These are phyloP conservation scores for Pelargonium cotyledonis DNA, from an alignment of 441 rosid species.

Conservation along the genomic window DNA sequence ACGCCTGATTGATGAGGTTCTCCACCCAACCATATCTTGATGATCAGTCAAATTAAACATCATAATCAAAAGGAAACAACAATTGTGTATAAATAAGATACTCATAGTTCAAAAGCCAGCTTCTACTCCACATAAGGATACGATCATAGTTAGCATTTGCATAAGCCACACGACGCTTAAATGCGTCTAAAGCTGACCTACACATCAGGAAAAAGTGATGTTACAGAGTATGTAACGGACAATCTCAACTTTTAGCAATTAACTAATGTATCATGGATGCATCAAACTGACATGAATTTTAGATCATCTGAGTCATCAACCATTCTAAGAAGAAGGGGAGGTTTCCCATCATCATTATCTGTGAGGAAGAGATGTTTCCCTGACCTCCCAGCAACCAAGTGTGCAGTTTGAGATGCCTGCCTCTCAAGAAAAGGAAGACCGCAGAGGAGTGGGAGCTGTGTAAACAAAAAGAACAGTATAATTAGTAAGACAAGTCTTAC, in stretches of 20 bases:
- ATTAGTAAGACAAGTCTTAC: not conserved
- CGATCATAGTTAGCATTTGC: constrained; percentile 82
- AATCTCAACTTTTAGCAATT: constrained; percentile 15
- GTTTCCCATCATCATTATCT: constrained; percentile 61
- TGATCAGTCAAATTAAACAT: constrained; percentile 35
- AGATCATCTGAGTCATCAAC: constrained; percentile 58
- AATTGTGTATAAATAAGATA: constrained; percentile 14
- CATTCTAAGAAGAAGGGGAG: constrained; percentile 94
- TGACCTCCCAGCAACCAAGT: constrained; percentile 75
- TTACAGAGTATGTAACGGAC: constrained; percentile 14
- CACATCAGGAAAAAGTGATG: constrained; percentile 25
- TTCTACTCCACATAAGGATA: constrained; percentile 45
- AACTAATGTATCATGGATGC: constrained; percentile 2
- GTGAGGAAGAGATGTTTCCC: constrained; percentile 90
- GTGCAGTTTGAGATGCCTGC: constrained; percentile 77
- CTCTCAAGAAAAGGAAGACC: constrained; percentile 88
- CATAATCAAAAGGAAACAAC: constrained; percentile 11
- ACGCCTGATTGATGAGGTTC: constrained; percentile 88
- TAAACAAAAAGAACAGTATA: constrained; percentile 16
- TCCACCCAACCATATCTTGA: constrained; percentile 87
- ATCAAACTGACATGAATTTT: constrained; percentile 62
- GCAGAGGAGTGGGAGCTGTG: constrained; percentile 77
- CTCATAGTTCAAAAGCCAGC: constrained; percentile 11
- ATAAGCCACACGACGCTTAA: constrained; percentile 85
- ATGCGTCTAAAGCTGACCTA: constrained; percentile 79